Conservation (phyloP, 2,329 filamentous ascomycete genomes). For the Exophiala calicioides region DNA sequence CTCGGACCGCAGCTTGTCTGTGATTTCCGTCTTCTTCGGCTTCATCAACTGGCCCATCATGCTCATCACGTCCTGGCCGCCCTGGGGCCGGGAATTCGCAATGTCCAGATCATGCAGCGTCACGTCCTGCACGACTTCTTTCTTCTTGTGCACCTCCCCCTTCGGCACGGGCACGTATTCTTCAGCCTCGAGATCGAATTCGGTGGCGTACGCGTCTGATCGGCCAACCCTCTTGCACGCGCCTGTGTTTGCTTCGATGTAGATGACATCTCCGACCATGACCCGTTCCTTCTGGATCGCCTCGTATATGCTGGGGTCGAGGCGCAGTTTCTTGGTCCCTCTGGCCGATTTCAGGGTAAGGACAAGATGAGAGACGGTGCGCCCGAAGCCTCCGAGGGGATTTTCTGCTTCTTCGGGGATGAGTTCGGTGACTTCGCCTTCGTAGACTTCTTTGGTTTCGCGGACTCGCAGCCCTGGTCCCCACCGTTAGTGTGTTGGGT, state of each 20-base stretch:
- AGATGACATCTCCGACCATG: conserved; percentile 93
- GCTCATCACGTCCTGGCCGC: conserved; percentile 99
- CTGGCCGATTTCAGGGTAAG: conserved; percentile 94
- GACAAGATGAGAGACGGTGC: conserved; percentile 93
- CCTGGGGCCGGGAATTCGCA: conserved; percentile 91
- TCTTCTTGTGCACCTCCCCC: conserved; percentile 99
- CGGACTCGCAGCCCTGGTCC: conserved; percentile 75
- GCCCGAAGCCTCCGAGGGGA: conserved; percentile 91
- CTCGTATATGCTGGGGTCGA: conserved; percentile 98
- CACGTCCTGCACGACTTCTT: conserved; percentile 98
- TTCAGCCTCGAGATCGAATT: conserved; percentile 97
- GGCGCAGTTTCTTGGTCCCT: conserved; percentile 94
- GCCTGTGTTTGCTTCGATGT: conserved; percentile 98
- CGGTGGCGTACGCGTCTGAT: conserved; percentile 94
- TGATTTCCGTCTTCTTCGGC: conserved; percentile 99
- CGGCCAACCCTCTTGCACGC: conserved; percentile 95
- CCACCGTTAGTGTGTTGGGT: too few relatives aligned
- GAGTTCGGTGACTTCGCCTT: conserved; percentile 96
- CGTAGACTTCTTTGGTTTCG: conserved; percentile 98
- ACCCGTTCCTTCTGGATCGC: conserved; percentile 98
- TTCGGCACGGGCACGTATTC: conserved; percentile 99
- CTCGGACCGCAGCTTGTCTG: conserved; percentile 90
- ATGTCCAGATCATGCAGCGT: conserved; percentile 96
- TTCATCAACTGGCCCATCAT: conserved; percentile 99
- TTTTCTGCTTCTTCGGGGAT: conserved; percentile 98